Evolutionary conservation across 2,329 filamentous ascomycete species (phyloP), one percentile per base, ranked within the genome.

Genomic region (Coniochaeta sp.): DNA sequence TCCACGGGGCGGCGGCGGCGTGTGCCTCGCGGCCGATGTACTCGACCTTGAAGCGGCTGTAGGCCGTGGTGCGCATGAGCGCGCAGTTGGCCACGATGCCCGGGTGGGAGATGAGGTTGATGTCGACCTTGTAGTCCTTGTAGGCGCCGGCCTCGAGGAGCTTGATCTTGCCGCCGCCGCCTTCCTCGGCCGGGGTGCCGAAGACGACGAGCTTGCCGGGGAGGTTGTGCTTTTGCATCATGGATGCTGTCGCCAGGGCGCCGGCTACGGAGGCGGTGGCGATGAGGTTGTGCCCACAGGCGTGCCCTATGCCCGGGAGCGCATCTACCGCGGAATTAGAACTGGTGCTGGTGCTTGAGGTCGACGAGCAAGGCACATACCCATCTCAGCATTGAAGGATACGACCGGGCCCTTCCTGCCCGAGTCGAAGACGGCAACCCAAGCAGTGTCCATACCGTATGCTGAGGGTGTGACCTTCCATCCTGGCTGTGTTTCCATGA

Each of bases 11-110:
- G 3, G 78, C 78, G 0, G 79, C 82, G 0, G 82, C 83, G 63
- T 86, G 83, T 0, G 84, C 81, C 60, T 79, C 79, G 58, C 76
- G 77, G 1, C 84, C 84, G 1, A 76, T 75, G 63, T 82, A 86
- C 17, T 79, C 78, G 0, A 80, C 81, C 22, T 74, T 75, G 63
- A 84, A 76, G 47, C 74, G 71, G 5, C 71, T 66, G 64, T 79
- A 84, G 6, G 82, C 82, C 3, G 79, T 77, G 0, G 82, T 85
- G 1, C 78, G 74, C 61, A 82, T 78, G 5, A 83, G 71, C 0
- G 80, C 78, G 12, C 72, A 73, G 60, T 82, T 77, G 5, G 69
- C 63, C 26, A 76, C 64, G 47, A 77, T 75, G 24, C 77, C 71
- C 0, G 76, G 76, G 64, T 83, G 76, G 1, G 75, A 74, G 61